A percentile compares a stretch with the other conserved stretches of the same genome.
Evolutionary conservation across 352 stramenopile species (phyloP).

Genomic region (Globisporangium nunn): DNA sequence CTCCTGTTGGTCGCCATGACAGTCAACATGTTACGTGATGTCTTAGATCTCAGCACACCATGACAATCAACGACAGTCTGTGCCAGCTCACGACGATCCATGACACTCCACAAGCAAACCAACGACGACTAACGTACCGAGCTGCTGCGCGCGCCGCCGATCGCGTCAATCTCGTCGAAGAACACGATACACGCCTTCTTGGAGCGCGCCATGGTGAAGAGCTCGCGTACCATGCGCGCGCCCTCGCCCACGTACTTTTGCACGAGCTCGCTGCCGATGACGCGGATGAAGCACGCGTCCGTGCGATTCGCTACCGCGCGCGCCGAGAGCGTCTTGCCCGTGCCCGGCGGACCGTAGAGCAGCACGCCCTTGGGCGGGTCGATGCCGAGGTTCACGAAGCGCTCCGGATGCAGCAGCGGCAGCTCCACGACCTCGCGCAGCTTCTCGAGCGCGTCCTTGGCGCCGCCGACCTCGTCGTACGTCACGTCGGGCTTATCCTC

Average conservation of each 20-base stretch:
- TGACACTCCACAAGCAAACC: neutral
- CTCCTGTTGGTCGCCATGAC: slow-evolving; percentile 24
- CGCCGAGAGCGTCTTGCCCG: slow-evolving; percentile 96
- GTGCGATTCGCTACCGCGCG: slow-evolving; percentile 98
- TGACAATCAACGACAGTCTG: no score
- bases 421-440: slow-evolving; percentile 98
- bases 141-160: slow-evolving; percentile 89
- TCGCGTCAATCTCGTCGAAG: slow-evolving; percentile 99
- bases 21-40: neutral
- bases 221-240: slow-evolving; percentile 98
- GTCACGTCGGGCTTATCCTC: slow-evolving; percentile 99
- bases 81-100: neutral
- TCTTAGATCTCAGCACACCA: no score
- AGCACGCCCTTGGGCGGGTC: slow-evolving; percentile 99
- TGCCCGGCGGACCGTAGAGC: slow-evolving; percentile 96
- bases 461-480: slow-evolving; percentile 99
- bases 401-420: slow-evolving; percentile 96
- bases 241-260: slow-evolving; percentile 99
- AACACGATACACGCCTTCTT: slow-evolving; percentile 99
- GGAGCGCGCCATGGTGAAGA: slow-evolving; percentile 99
- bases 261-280: slow-evolving; percentile 98
- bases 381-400: slow-evolving; percentile 98
- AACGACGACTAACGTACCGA: slow-evolving; percentile 20
- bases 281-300: slow-evolving; percentile 99
- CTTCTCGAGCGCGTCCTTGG: slow-evolving; percentile 98